Evolutionary conservation across 2,329 filamentous ascomycete genomes (phyloP).

Genomic region (Talaromyces albobiverticillius): DNA sequence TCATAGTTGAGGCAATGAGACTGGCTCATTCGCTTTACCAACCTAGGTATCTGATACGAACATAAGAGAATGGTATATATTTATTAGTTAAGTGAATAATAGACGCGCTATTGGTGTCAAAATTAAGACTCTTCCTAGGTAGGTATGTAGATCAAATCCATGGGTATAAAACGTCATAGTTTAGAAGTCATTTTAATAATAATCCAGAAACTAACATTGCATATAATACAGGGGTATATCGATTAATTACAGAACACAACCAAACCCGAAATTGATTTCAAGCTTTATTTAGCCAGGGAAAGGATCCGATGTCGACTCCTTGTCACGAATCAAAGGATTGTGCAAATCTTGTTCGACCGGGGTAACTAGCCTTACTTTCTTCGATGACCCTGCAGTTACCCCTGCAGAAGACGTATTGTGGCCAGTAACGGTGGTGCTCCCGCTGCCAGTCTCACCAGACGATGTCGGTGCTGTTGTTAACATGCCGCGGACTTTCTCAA

Average conservation of each 20-base stretch:
- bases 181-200: not conserved
- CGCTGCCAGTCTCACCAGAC: conserved; percentile 16
- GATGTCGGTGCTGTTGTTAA: conserved; percentile 24
- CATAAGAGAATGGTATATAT: too few species aligned
- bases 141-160: not conserved
- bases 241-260: conserved; percentile 6
- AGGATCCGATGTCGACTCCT: conserved; percentile 17
- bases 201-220: not conserved
- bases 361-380: conserved; percentile 45
- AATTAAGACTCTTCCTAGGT: too few species aligned
- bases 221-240: conserved; percentile 17
- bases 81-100: too few species aligned
- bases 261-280: not conserved
- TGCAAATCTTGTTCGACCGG: conserved; percentile 40
- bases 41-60: too few species aligned
- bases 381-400: conserved; percentile 39
- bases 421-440: conserved; percentile 21
- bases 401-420: conserved; percentile 22
- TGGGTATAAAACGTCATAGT: too few species aligned
- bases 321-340: conserved; percentile 18
- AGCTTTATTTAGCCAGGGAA: conserved; percentile 8
- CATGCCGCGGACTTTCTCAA: conserved; percentile 45
- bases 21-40: too few species aligned
- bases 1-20: too few species aligned
- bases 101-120: too few species aligned